Evolutionary conservation across 768 basidiomycete genomes (phyloP).

Genomic region (Russula olivacea): DNA sequence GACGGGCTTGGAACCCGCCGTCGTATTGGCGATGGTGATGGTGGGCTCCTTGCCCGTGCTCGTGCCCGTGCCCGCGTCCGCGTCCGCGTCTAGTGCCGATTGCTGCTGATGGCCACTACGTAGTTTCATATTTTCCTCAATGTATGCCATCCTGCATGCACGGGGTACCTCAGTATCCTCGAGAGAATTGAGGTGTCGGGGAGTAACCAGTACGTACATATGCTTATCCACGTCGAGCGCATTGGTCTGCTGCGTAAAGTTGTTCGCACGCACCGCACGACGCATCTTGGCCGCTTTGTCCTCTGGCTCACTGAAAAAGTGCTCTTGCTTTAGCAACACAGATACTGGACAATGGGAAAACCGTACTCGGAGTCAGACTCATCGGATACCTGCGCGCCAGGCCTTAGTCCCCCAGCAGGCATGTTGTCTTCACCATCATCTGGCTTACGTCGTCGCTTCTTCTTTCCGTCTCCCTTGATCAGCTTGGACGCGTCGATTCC

Average conservation of each 20-base stretch:
- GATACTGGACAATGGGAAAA: slow-evolving; percentile 26
- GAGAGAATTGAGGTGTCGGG: background rate
- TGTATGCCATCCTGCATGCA: slow-evolving; percentile 89
- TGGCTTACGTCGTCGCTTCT: slow-evolving; percentile 52
- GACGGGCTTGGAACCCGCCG: slow-evolving; percentile 31
- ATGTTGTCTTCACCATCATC: slow-evolving; percentile 44
- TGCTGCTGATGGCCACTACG: slow-evolving; percentile 51
- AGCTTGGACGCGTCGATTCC: slow-evolving; percentile 86
- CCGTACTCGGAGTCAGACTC: slow-evolving; percentile 54
- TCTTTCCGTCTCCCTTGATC: slow-evolving; percentile 75
- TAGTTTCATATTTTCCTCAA: slow-evolving; percentile 86
- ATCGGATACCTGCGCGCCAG: slow-evolving; percentile 35
- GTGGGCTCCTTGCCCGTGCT: background rate
- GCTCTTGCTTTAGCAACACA: too few species aligned
- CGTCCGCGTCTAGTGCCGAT: background rate
- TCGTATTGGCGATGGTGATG: background rate
- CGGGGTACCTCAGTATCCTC: background rate
- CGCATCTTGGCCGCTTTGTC: slow-evolving; percentile 67
- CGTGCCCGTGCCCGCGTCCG: slow-evolving; percentile 15
- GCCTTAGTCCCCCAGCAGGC: slow-evolving; percentile 50
- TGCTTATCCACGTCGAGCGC: slow-evolving; percentile 96
- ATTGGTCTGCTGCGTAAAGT: slow-evolving; percentile 97
- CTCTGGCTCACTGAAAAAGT: slow-evolving; percentile 45
- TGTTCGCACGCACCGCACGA: slow-evolving; percentile 72
- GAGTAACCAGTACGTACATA: slow-evolving; percentile 54